Conservation (phyloP, 192 early-diverging fungal genomes). For the Obelidium mucronatum region DNA sequence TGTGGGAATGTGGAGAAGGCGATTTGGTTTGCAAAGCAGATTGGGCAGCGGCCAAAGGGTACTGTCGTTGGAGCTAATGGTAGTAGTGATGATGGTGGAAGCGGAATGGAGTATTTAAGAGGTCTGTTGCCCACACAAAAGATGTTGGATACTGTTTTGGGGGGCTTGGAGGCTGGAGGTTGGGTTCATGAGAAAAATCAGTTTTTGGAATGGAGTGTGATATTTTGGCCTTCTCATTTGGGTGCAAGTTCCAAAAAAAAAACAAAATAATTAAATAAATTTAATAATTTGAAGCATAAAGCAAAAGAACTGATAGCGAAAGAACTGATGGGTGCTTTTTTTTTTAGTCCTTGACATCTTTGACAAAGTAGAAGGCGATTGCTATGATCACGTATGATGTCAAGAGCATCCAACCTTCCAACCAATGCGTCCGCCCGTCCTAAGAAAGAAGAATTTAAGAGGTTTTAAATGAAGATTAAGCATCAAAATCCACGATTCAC, state of each 20-base stretch:
- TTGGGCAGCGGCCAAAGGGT: background rate
- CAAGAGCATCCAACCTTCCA: constrained; percentile 87
- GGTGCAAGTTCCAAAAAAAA: background rate
- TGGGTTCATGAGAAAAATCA: background rate
- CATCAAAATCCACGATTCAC: background rate
- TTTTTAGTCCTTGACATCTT: constrained; percentile 2
- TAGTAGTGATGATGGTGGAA: too few relatives aligned
- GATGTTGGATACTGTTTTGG: constrained; percentile 6
- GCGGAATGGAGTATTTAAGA: background rate
- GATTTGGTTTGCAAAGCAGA: constrained; percentile 5
- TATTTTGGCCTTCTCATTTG: constrained; percentile 13
- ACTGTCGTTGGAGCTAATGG: background rate
- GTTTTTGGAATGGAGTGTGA: constrained; percentile 5
- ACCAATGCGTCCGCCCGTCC: constrained; percentile 92
- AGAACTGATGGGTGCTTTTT: too few relatives aligned
- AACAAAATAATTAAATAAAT: background rate
- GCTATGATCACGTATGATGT: constrained; percentile 85
- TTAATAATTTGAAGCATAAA: too few relatives aligned
- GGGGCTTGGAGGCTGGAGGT: background rate
- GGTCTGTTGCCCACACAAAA: constrained; percentile 15
- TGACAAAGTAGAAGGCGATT: constrained; percentile 75
- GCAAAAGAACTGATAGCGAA: too few relatives aligned
- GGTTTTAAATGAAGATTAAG: background rate
- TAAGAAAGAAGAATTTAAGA: constrained; percentile 2
- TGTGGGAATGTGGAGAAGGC: background rate